Evolutionary conservation across 495 filamentous ascomycete species (phyloP), one percentile per base, ranked within the genome.

Genomic region (Articulospora tetracladia): DNA sequence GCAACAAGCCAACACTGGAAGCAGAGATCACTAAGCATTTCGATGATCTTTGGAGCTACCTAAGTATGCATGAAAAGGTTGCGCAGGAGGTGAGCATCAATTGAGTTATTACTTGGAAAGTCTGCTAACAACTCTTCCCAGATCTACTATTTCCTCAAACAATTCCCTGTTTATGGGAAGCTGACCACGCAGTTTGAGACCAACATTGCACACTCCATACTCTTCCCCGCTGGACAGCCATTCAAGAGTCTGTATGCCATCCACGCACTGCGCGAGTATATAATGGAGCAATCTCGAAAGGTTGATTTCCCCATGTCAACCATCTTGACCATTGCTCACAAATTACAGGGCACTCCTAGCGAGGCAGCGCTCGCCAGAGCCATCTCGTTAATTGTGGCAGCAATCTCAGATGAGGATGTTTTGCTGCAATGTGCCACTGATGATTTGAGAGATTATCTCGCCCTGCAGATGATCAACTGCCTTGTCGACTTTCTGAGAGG

Each of bases 11-110:
- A 13, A 73, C 73, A 15, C 77, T 93, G 8, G 89, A 96, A 62
- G 75, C 78, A 15, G 90, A 93, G 61, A 85, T 98, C 22, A 72
- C 96, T 57, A 83, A 86, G 57, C 90, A 96, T 71, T 96, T 97
- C 68, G 83, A 91, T 55, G 85, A 93, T 57, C 73, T 98, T 10
- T 96, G 93, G 77, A 81, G 84, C 19, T 86, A 93, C 64, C 80
- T 98, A 36, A 83, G 83, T 53, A 83, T 94, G 69, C 81, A 90
- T 44, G 89, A 91, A 59, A 79, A 78, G 44, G 73, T 94, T 17
- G 85, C 88, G n/a, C 76, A 79, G 64, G 83, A 86, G 59, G 60
- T 67, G 57, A 19, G 48, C 27, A 53, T 19, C 30, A 26, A 3
- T 50, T 20, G n/a, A 11, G 27, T 23, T 32, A 36, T n/a, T 48